Evolutionary conservation across 2,329 filamentous ascomycete species (phyloP).

Genomic region (Lachnellula occidentalis): DNA sequence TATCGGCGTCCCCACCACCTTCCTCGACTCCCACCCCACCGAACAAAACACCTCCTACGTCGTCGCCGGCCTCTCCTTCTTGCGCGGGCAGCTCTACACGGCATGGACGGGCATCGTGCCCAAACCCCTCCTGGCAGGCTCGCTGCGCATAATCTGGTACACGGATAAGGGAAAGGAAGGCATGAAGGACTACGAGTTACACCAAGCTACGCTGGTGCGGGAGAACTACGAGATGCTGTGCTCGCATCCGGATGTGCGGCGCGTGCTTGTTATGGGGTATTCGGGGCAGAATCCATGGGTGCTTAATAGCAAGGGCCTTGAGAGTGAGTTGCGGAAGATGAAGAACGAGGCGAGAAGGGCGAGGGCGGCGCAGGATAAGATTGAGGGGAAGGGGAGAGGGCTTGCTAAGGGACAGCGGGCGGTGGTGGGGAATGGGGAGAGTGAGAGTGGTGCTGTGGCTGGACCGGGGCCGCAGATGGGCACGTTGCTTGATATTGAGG

Average conservation of each 20-base stretch:
- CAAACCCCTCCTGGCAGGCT: conserved; percentile 18
- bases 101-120: conserved; percentile 25
- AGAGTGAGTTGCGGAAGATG: background rate
- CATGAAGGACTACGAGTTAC: conserved; percentile 23
- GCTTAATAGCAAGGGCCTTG: background rate
- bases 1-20: conserved; percentile 20
- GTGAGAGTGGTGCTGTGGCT: conserved; percentile 1
- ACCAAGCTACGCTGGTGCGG: conserved; percentile 21
- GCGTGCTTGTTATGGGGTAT: conserved; percentile 24
- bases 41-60: conserved; percentile 24
- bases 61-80: conserved; percentile 20
- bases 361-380: conserved; percentile 1
- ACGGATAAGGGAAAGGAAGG: conserved; percentile 22
- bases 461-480: conserved; percentile 4
- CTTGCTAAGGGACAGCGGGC: too few species aligned
- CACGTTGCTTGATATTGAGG: conserved; percentile 12
- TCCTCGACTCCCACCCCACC: conserved; percentile 25
- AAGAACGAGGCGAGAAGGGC: conserved; percentile 2
- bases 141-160: conserved; percentile 23
- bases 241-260: conserved; percentile 19
- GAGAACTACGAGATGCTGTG: conserved; percentile 21
- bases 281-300: conserved; percentile 26
- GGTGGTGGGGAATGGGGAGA: background rate
- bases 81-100: conserved; percentile 20
- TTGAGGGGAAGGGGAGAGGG: background rate